These are phyloP conservation scores for Populus hybrid DNA, from an alignment of 441 rosid genomes.

Conservation along the genomic window DNA sequence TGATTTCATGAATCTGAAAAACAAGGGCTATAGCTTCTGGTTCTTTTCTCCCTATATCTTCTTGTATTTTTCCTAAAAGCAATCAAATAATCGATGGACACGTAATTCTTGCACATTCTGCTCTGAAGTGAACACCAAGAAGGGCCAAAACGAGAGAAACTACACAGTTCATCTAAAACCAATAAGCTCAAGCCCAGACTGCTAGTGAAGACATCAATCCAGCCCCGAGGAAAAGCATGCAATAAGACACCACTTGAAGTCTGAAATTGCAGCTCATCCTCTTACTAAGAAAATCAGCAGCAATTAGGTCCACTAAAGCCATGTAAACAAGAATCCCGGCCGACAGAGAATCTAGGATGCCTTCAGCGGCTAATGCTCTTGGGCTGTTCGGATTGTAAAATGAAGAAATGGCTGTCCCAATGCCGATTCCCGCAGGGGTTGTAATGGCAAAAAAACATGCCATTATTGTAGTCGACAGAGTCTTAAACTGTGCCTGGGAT, in stretches of 20 bases:
- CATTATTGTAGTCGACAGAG: constrained; percentile 51
- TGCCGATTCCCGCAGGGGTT: constrained; percentile 67
- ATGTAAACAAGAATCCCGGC: constrained; percentile 90
- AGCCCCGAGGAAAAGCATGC: constrained; percentile 70
- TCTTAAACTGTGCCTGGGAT: constrained; percentile 72
- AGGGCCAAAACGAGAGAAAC: not conserved
- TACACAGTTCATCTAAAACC: not conserved
- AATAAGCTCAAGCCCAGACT: constrained; percentile 55
- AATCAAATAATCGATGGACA: not conserved
- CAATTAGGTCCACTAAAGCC: constrained; percentile 80
- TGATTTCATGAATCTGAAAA: not conserved
- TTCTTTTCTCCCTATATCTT: not conserved
- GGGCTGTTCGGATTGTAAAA: constrained; percentile 39
- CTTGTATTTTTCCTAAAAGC: not conserved
- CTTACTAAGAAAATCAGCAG: constrained; percentile 75
- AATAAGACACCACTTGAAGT: constrained; percentile 53
- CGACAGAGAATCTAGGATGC: not conserved
- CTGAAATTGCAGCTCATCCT: constrained; percentile 81
- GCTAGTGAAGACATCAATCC: constrained; percentile 77
- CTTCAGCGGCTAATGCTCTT: constrained; percentile 54
- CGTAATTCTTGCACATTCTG: constrained; percentile 22
- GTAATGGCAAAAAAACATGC: constrained; percentile 79
- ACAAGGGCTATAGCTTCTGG: not conserved
- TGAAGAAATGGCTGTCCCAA: constrained; percentile 52
- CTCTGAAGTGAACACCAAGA: constrained; percentile 27